Evolutionary conservation across 2,329 filamentous ascomycete species (phyloP).

Genomic region (Talaromyces sp.): DNA sequence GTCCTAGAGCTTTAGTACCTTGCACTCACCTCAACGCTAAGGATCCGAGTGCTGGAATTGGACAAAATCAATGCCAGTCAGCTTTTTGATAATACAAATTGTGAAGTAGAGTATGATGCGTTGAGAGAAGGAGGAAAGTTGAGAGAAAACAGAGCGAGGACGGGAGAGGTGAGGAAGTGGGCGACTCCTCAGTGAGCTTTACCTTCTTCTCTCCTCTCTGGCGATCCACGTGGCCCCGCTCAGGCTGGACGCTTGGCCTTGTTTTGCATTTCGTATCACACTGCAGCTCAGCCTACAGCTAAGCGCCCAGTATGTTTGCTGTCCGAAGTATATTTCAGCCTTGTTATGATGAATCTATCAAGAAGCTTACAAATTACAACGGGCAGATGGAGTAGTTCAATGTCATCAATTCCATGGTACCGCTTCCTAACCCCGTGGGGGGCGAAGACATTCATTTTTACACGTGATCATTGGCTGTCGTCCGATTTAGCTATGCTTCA

Average conservation of each 20-base stretch:
- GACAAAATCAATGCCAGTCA: neutral
- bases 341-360: neutral
- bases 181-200: constrained; percentile 5
- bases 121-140: neutral
- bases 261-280: constrained; percentile 1
- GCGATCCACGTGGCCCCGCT: constrained; percentile 31
- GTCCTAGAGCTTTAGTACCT: constrained; percentile 11
- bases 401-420: constrained; percentile 18
- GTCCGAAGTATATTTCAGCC: neutral
- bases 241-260: constrained; percentile 7
- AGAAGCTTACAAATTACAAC: neutral
- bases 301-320: neutral
- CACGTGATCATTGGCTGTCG: neutral
- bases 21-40: constrained; percentile 14
- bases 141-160: neutral
- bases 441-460: neutral
- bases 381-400: neutral
- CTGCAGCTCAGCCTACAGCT: constrained; percentile 1
- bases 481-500: neutral
- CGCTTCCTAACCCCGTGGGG: constrained; percentile 18
- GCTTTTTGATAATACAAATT: neutral
- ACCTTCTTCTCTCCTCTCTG: neutral
- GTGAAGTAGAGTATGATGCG: neutral
- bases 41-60: neutral
- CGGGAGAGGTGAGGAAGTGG: constrained; percentile 1